Evolutionary conservation across 148 eudicot genomes (phyloP).

Genomic region (Pouteria glomerata): DNA sequence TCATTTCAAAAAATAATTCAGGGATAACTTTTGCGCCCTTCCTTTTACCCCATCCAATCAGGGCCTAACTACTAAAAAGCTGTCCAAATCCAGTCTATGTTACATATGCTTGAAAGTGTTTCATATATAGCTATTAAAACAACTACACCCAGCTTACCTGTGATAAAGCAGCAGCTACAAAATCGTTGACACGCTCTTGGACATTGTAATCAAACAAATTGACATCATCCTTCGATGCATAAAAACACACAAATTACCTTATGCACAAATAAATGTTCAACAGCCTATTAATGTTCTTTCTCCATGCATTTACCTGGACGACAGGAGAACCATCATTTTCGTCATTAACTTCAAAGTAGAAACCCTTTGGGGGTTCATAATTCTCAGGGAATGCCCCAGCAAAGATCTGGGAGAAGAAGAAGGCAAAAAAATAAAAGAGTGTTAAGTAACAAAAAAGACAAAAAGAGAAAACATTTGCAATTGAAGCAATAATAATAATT

Average conservation of each 20-base stretch:
- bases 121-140: background rate
- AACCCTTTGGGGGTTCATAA: slow-evolving; percentile 73
- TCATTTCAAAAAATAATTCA: no score
- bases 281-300: background rate
- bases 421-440: background rate
- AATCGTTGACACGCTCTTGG: slow-evolving; percentile 76
- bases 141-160: slow-evolving; percentile 50
- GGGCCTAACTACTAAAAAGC: no score
- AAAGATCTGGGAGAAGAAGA: slow-evolving; percentile 47
- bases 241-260: slow-evolving; percentile 9
- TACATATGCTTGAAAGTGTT: no score
- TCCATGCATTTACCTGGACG: slow-evolving; percentile 59
- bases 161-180: slow-evolving; percentile 81
- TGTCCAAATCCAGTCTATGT: no score
- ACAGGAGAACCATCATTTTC: slow-evolving; percentile 44
- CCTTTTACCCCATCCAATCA: no score
- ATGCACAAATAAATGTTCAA: slow-evolving; percentile 1
- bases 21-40: no score
- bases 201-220: slow-evolving; percentile 94
- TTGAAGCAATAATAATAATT: background rate
- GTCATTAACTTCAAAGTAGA: slow-evolving; percentile 57
- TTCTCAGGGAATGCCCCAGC: slow-evolving; percentile 67
- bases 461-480: background rate
- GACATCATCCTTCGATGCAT: slow-evolving; percentile 67
- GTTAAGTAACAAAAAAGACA: background rate